Evolutionary conservation across 108 stramenopile genomes (phyloP), one percentile per base, ranked within the genome.

Genomic region (Bacterosira constricta): DNA sequence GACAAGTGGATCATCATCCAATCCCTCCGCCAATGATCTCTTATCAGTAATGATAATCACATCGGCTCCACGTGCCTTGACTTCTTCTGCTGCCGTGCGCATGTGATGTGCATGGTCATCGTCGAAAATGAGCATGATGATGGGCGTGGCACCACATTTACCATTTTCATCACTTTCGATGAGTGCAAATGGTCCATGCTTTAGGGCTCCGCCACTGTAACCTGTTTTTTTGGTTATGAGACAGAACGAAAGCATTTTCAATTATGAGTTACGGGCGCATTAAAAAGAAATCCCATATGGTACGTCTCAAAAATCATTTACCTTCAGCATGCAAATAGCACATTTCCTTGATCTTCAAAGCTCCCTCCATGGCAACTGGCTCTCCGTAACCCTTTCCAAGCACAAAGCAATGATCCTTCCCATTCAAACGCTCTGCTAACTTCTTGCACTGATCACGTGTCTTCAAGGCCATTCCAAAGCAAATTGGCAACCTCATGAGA

Each of bases 321-420:
- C 55, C 99, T 80, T 99, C 98, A 12, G 98, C 99, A 71, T 99
- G 98, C 3, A 99, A 70, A 66, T 98, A 99, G 56, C 93, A 90
- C 91, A 97, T 97, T 83, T 99, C 99, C 83, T 99, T 99, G 44
- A 99, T 95, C 81, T 99, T 99, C 45, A 99, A 78, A 4, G 99
- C 99, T 25, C 99, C 99, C 78, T 99, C 97, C 64, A 83, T 74
- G 13, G 98, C 96, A 21, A 98, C 95, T 21, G 98, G 96, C 63
- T 97, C 95, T 30, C 86, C 95, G 49, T 87, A 94, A 46, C 94
- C 90, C 71, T 98, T 98, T 25, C 98, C 98, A 26, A 99, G 84
- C 34, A 99, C 87, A 73, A 99, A 99, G 56, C 94, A 83, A 78
- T 97, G 95, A 41, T 98, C 93, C 79, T 97, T 98, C 61, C 89